phyloP scores from a whole-genome alignment of 495 filamentous ascomycete genomes.

The Neohortaea acidophila region DNA sequence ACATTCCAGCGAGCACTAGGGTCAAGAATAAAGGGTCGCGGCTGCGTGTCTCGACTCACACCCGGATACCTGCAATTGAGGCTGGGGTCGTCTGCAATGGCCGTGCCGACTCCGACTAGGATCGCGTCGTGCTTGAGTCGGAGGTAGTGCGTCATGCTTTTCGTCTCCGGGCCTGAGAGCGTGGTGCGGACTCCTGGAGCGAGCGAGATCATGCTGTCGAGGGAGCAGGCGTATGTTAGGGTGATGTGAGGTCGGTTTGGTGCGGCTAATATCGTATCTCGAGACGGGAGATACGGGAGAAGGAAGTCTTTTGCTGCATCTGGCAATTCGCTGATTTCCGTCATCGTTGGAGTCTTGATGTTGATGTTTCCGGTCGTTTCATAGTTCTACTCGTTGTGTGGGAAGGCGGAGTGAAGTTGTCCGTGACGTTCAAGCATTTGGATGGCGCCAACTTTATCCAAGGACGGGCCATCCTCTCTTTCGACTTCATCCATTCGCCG shows the following conservation, averaged over 20 bases:
- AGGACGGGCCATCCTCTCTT: no score
- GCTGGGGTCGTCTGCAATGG: slow-evolving; percentile 67
- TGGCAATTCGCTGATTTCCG: slow-evolving; percentile 7
- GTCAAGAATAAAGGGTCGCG: slow-evolving; percentile 66
- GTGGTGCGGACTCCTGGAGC: slow-evolving; percentile 58
- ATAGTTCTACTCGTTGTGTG: no score
- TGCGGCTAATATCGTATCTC: not conserved
- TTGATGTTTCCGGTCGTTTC: no score
- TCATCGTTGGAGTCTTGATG: slow-evolving; percentile 1
- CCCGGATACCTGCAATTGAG: slow-evolving; percentile 61
- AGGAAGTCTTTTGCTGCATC: slow-evolving; percentile 4
- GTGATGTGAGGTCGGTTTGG: slow-evolving; percentile 36
- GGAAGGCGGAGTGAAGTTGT: no score
- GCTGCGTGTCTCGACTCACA: slow-evolving; percentile 46
- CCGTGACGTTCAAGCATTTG: no score
- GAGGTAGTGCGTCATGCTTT: slow-evolving; percentile 83
- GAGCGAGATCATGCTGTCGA: slow-evolving; percentile 65
- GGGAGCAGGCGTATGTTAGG: slow-evolving; percentile 76
- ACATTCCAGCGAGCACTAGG: slow-evolving; percentile 54
- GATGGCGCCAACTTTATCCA: no score
- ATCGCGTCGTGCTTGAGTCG: slow-evolving; percentile 73
- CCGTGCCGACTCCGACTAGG: slow-evolving; percentile 69
- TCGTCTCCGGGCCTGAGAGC: slow-evolving; percentile 66
- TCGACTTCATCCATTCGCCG: no score
- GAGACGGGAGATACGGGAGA: slow-evolving; percentile 10